Conservation (phyloP, 495 filamentous ascomycete genomes). For the Hypoxylon lienhwacheense region DNA sequence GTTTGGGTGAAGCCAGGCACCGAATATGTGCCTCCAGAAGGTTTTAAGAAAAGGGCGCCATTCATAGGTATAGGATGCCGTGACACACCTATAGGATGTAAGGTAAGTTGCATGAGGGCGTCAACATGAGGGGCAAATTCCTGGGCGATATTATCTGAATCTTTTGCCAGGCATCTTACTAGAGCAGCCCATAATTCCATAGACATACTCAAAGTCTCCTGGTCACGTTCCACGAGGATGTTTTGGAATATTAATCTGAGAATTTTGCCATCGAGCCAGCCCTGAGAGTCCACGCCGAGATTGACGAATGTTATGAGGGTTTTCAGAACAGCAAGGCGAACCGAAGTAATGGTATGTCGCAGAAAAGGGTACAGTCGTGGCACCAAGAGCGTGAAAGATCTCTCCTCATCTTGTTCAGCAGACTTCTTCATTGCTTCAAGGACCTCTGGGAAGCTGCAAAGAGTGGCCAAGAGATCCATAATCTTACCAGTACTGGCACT, state of each 20-base stretch:
- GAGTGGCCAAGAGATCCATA: conserved; percentile 94
- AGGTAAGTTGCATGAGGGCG: conserved; percentile 73
- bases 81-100: conserved; percentile 89
- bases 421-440: conserved; percentile 92
- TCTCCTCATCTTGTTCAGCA: conserved; percentile 75
- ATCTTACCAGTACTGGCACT: conserved; percentile 96
- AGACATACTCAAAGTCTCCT: conserved; percentile 71
- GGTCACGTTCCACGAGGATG: conserved; percentile 87
- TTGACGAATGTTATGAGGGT: conserved; percentile 90
- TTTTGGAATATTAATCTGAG: conserved; percentile 92
- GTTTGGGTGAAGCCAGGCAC: conserved; percentile 48
- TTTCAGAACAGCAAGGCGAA: conserved; percentile 88
- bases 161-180: conserved; percentile 63
- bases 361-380: conserved; percentile 95
- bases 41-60: conserved; percentile 81
- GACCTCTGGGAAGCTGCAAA: conserved; percentile 92
- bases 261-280: conserved; percentile 89
- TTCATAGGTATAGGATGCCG: conserved; percentile 91
- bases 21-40: conserved; percentile 83
- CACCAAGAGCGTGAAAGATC: conserved; percentile 88
- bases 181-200: conserved; percentile 85
- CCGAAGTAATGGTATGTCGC: conserved; percentile 93
- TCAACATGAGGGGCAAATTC: conserved; percentile 73
- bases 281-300: conserved; percentile 79
- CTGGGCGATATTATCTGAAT: conserved; percentile 58